A percentile compares a stretch with the other conserved stretches of the same genome.
Evolutionary conservation across 1,284 basidiomycete genomes (phyloP).

Genomic region (Bondarzewia mesenterica): DNA sequence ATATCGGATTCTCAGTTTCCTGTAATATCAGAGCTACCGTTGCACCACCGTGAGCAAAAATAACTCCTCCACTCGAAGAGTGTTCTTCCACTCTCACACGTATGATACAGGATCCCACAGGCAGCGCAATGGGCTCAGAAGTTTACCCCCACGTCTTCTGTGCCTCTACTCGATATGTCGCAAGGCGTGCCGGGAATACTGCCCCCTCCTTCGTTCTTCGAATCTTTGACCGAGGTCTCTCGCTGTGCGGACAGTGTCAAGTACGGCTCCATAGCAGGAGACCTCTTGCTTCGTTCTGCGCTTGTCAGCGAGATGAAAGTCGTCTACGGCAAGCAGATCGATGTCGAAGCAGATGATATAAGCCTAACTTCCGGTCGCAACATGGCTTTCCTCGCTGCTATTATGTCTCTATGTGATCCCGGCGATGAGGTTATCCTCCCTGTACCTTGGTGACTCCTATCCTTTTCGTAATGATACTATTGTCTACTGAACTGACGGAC

Average conservation of each 20-base stretch:
- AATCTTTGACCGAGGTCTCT: conserved; percentile 39
- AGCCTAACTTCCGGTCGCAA: conserved; percentile 64
- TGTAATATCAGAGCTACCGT: background rate
- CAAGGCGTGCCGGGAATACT: conserved; percentile 69
- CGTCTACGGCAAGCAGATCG: conserved; percentile 45
- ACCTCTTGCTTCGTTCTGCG: conserved; percentile 45
- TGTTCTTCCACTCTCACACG: background rate
- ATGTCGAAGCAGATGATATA: conserved; percentile 48
- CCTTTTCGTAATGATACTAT: background rate
- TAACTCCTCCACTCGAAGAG: no score
- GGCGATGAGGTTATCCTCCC: conserved; percentile 78
- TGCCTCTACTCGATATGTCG: conserved; percentile 66
- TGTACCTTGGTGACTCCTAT: conserved; percentile 53
- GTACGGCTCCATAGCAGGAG: conserved; percentile 67
- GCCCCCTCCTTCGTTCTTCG: conserved; percentile 48
- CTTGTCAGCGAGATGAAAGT: conserved; percentile 59
- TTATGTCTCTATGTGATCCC: conserved; percentile 59
- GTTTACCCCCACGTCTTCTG: conserved; percentile 35
- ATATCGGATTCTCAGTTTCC: background rate
- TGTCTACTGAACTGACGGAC: background rate
- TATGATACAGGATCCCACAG: conserved; percentile 49
- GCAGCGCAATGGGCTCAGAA: conserved; percentile 57
- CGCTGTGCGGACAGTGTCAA: conserved; percentile 25
- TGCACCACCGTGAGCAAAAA: background rate
- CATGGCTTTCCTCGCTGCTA: conserved; percentile 58